Base-by-base conservation (phyloP, 805 yeast species). In the Starmerella bombicola region DNA sequence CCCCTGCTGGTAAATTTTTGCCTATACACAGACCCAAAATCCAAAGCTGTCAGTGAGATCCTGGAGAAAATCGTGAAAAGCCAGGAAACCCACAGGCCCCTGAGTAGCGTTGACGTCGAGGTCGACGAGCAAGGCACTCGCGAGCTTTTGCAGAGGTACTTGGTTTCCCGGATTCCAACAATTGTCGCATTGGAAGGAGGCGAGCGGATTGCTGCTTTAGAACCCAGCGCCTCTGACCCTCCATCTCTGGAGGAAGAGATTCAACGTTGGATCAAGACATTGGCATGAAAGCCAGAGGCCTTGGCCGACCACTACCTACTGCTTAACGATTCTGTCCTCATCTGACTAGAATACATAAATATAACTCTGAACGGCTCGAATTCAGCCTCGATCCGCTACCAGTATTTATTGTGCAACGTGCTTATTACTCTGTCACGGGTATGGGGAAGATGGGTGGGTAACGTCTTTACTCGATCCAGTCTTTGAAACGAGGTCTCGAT, bases 1-100 rank as follows among this genome's bases (percentile, higher is more conserved):
- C 91, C 93, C 1, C 59, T 80, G 41, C 58, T 82, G 34, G 64
- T 81, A 52, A 78, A 82, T 57, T 83, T 83, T 61, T 80, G 85
- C 1, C 64, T 71, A 32, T 55, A 74, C 41, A 83, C 83, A 8
- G 83, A 79, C 50, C 63, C 69, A 3, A 63, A 69, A 19, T 74
- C 79, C 45, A 74, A 78, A 54, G 67, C 68, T 44, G 66, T 79
- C 29, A 78, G 88, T 1, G 72, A 73, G 17, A 69, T 76, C 2
- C 61, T 83, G 44, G 76, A 74, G 49, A 56, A 69, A 35, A 64
- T 74, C 4, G 67, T 75, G 8, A 41, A 43, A 10, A 62, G 65
- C 18, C 58, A 59, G 36, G 71, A 69, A 40, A 70, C 75, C 34
- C 70, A 67, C 33, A 66, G 69, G 42, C 61, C 60, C 32, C 66